Percentiles rank a stretch among this genome's conserved stretches.
phyloP scores from a whole-genome alignment of 805 yeast genomes.

The Saturnispora sanitii region DNA sequence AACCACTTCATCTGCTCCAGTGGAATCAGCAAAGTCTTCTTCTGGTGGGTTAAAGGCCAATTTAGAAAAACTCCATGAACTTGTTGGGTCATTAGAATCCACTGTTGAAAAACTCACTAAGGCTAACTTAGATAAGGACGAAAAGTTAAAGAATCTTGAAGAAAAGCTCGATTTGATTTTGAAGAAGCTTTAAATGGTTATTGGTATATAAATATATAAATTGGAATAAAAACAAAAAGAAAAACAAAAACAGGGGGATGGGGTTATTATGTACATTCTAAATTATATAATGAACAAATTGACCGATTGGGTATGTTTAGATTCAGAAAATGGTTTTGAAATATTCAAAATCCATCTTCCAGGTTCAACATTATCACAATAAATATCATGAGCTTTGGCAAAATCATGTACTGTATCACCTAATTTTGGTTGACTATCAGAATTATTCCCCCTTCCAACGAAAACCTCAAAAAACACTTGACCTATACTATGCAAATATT shows the following conservation, averaged over 20 bases:
- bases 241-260: no score
- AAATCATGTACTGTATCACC: constrained; percentile 3
- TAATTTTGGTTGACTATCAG: not conserved
- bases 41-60: constrained; percentile 64
- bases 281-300: no score
- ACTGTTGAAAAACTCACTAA: constrained; percentile 42
- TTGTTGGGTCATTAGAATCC: constrained; percentile 49
- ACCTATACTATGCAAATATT: constrained; percentile 5
- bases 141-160: constrained; percentile 47
- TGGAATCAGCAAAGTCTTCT: constrained; percentile 24
- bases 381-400: constrained; percentile 1
- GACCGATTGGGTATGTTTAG: not conserved
- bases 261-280: not conserved
- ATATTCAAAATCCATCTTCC: constrained; percentile 5
- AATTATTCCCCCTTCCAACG: constrained; percentile 11
- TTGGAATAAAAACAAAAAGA: not conserved
- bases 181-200: constrained; percentile 24
- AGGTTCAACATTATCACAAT: constrained; percentile 3
- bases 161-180: constrained; percentile 48
- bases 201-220: not conserved
- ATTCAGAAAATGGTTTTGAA: not conserved
- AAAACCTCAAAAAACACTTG: constrained; percentile 5
- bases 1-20: constrained; percentile 11
- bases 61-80: constrained; percentile 51
- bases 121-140: constrained; percentile 57